Evolutionary conservation across 73 alveolate species (phyloP).

Genomic region (Uronychia setigera): DNA sequence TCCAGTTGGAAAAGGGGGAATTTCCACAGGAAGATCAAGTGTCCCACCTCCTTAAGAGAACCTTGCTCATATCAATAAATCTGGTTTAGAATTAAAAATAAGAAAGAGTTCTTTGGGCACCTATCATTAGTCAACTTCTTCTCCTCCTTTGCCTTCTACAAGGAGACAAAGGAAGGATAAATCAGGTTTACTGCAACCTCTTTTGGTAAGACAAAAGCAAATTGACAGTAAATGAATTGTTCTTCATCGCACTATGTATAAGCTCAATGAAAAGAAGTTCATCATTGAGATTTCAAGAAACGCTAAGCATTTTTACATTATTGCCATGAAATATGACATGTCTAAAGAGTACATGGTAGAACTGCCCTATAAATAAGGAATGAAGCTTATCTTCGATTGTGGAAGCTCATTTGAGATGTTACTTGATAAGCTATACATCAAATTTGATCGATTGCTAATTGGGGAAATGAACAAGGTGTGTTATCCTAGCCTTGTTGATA

Average conservation of each 20-base stretch:
- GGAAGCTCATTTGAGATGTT: background rate
- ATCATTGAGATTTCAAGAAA: conserved; percentile 6
- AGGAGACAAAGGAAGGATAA: background rate
- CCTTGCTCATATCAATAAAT: no score
- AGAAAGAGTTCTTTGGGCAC: background rate
- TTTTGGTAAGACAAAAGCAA: background rate
- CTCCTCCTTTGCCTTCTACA: background rate
- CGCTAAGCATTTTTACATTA: background rate
- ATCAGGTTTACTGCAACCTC: conserved; percentile 1
- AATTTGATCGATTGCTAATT: background rate
- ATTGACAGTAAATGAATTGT: background rate
- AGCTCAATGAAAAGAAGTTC: background rate
- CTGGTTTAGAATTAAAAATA: background rate
- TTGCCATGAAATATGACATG: conserved; percentile 2
- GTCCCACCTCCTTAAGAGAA: background rate
- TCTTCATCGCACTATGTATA: background rate
- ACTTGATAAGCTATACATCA: background rate
- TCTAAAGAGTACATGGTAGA: conserved; percentile 3
- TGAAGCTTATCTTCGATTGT: background rate
- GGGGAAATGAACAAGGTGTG: background rate
- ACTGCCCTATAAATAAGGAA: background rate
- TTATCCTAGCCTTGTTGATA: background rate
- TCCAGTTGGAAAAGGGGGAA: no score
- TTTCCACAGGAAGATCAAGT: background rate
- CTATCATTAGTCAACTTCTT: background rate